These are phyloP conservation scores for Aspergillus fumigatus DNA, from an alignment of 2,329 filamentous ascomycete genomes.

Conservation along the genomic window DNA sequence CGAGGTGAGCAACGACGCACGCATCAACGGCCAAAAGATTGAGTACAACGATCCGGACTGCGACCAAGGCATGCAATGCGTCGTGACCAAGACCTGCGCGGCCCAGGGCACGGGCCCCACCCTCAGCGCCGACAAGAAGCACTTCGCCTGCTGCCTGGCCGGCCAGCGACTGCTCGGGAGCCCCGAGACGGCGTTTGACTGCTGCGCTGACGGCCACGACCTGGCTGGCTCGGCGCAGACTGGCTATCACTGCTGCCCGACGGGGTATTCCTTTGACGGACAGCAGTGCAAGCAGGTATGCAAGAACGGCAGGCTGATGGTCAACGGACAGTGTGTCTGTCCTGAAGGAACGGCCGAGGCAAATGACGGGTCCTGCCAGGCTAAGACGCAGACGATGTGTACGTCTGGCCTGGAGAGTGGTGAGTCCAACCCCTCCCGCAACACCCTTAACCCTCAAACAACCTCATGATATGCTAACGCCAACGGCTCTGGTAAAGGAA, in stretches of 20 bases:
- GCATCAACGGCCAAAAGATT: neutral
- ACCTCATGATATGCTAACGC: neutral
- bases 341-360: neutral
- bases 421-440: neutral
- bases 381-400: neutral
- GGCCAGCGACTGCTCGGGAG: conserved; percentile 6
- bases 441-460: too few species aligned
- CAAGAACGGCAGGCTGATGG: conserved; percentile 5
- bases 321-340: conserved; percentile 8
- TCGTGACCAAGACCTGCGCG: conserved; percentile 1
- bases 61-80: conserved; percentile 1
- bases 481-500: neutral
- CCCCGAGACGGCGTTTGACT: conserved; percentile 10
- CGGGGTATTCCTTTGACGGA: conserved; percentile 5
- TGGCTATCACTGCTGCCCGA: conserved; percentile 9
- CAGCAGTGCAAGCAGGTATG: conserved; percentile 5
- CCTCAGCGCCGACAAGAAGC: conserved; percentile 4
- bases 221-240: conserved; percentile 6
- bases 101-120: conserved; percentile 1
- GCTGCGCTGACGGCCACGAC: conserved; percentile 9
- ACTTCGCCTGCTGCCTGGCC: conserved; percentile 7
- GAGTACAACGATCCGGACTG: conserved; percentile 6
- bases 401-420: conserved; percentile 4
- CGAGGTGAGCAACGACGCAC: neutral
- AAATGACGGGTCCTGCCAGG: neutral